A percentile compares a stretch with the other conserved stretches of the same genome.
Conservation (phyloP, 495 filamentous ascomycete genomes). For the Neurospora pannonica region DNA sequence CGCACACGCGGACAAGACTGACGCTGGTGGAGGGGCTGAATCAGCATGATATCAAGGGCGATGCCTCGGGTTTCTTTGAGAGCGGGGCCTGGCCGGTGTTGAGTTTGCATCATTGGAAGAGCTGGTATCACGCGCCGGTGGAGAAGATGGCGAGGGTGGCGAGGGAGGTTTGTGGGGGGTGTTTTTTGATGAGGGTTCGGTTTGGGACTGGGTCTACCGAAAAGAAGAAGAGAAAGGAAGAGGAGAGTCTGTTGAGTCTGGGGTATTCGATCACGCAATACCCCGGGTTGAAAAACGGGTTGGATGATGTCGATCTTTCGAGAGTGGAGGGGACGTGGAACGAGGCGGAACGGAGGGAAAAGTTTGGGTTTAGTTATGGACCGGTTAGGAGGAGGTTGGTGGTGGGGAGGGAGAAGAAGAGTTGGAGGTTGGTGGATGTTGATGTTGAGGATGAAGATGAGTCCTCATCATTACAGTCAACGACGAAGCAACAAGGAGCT, state of each 20-base stretch:
- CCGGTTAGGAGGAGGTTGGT: slow-evolving; percentile 30
- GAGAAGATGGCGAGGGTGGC: slow-evolving; percentile 49
- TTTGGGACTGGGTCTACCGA: slow-evolving; percentile 37
- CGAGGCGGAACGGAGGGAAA: slow-evolving; percentile 30
- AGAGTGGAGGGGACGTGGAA: slow-evolving; percentile 54
- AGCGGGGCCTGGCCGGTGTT: slow-evolving; percentile 42
- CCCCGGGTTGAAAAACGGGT: slow-evolving; percentile 30
- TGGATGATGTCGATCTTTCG: slow-evolving; percentile 41
- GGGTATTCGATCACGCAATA: slow-evolving; percentile 55
- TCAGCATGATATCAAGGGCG: slow-evolving; percentile 54
- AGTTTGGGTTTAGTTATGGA: slow-evolving; percentile 44
- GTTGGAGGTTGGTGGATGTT: slow-evolving; percentile 19
- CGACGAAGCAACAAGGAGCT: not conserved
- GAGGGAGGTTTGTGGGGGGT: slow-evolving; percentile 43
- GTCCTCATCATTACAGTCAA: not conserved
- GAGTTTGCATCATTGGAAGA: slow-evolving; percentile 60
- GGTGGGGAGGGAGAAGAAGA: slow-evolving; percentile 23
- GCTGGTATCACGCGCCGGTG: slow-evolving; percentile 38
- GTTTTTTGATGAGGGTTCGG: slow-evolving; percentile 53
- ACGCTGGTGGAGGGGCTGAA: slow-evolving; percentile 49
- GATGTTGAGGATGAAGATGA: not conserved
- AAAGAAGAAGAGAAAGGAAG: not conserved
- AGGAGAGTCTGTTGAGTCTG: slow-evolving; percentile 45
- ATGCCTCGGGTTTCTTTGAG: slow-evolving; percentile 55
- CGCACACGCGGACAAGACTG: slow-evolving; percentile 44